phyloP scores from a whole-genome alignment of 768 basidiomycete species.

The Tricholoma saponaceum region DNA sequence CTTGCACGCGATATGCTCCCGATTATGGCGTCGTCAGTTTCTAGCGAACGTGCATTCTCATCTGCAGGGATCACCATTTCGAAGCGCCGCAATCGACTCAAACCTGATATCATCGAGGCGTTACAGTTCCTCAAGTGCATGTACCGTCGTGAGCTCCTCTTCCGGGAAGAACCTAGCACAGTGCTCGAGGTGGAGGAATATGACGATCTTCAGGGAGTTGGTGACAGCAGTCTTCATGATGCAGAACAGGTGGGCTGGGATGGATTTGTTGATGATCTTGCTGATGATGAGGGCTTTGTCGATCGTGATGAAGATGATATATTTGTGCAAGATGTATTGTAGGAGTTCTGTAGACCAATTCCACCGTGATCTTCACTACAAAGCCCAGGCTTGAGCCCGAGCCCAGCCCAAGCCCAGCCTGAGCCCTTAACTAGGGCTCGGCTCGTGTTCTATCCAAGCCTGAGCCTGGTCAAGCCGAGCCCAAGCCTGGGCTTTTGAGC shows the following conservation, averaged over 20 bases:
- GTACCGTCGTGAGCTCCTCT: slow-evolving; percentile 5
- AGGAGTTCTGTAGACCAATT: not conserved
- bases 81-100: slow-evolving; percentile 10
- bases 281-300: not conserved
- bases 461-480: not conserved
- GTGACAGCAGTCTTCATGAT: not conserved
- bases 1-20: too few relatives aligned
- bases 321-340: not conserved
- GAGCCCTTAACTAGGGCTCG: not conserved
- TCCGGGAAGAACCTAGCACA: not conserved
- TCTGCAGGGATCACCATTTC: slow-evolving; percentile 1
- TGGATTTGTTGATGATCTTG: not conserved
- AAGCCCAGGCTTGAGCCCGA: not conserved
- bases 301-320: not conserved
- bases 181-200: not conserved
- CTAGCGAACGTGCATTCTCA: not conserved
- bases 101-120: slow-evolving; percentile 9
- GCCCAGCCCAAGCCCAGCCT: not conserved
- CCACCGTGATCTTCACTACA: not conserved
- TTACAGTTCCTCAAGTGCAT: slow-evolving; percentile 11
- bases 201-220: not conserved
- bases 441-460: not conserved
- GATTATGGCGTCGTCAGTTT: not conserved
- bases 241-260: not conserved
- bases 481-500: not conserved